Base-by-base conservation (phyloP, 441 rosid genomes). In the Gossypium gossypioides region DNA sequence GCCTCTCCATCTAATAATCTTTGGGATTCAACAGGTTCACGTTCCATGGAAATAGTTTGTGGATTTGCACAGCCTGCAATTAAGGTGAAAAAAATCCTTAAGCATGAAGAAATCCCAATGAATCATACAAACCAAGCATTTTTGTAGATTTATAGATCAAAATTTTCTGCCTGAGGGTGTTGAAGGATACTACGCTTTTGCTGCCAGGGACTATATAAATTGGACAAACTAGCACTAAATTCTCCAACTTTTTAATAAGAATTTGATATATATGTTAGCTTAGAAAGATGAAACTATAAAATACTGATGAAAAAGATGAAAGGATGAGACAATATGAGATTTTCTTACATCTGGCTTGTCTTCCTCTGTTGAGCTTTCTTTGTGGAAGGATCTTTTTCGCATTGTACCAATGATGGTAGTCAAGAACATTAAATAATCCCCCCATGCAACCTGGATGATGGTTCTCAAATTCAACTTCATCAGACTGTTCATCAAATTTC, bases 51-150 rank as follows among this genome's bases (percentile, higher is more conserved):
- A 67, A 82, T 69, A 3, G 96, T 89, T 72, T 84, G 75, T 1
- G 98, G 96, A 63, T 82, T 77, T 74, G 82, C 77, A 69, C 77
- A 86, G 73, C 97, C 98, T 93, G 74, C 73, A 78, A 71, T 61
- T 24, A 56, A 50, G 3, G 13, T 3, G 21, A 12, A 68, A 42
- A 10, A 42, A 9, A 9, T 10, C 13, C 48, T 42, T 32, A 7
- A 10, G 48, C 10, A 42, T 6, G 13, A 42, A 42, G 3, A 42
- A 72, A 59, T 61, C 48, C 48, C 48, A 10, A 42, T 52, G 57
- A 52, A 15, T 6, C 57, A 18, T 15, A 51, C 56, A 51, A 6
- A 16, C 7, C 21, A 51, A 51, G 37, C 37, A 32, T 32, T 32
- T 32, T 32, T 32, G 37, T 32, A 32, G 37, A 32, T 32, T 32